Base-by-base conservation (phyloP, 768 basidiomycete genomes). In the Psilocybe tampanensis region DNA sequence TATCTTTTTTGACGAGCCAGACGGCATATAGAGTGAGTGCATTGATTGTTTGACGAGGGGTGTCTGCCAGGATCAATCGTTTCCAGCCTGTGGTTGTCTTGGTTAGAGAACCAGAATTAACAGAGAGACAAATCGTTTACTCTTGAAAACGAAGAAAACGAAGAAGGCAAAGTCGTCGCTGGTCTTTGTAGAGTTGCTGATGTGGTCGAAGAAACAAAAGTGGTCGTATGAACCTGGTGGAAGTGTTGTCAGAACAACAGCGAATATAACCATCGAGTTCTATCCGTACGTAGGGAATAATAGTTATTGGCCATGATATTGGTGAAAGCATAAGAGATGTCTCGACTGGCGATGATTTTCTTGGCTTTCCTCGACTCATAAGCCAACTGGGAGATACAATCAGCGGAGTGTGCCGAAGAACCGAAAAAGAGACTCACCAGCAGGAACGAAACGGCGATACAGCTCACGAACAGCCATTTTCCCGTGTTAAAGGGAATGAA, bases 101-200 rank as follows among this genome's bases (percentile, higher is more conserved):
- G 22, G 17, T 22, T 56, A 22, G 23, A n/a, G n/a, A 36, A 29
- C 39, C 43, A 52, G 26, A 34, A 39, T 22, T 34, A 15, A 41
- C 26, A 22, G 47, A 18, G 19, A 19, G 8, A 47, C 11, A 47
- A 15, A 17, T 44, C 18, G 77, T 86, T 52, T 59, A 92, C 96
- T 96, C 81, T 99, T 99, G 84, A 99, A 98, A 0, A 90, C 91
- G 75, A 99, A 99, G 85, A 98, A 99, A 68, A 98, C 85, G 74
- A 97, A 99, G 81, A 98, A 98, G 32, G 96, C 95, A 73, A 99
- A 95, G 68, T 97, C 94, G 69, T 99, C 97, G 72, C 90, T 95
- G 60, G 86, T 87, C 81, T 96, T 98, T 26, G 94, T 95, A 23
- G 97, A 98, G 68, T 92, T 89, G 68, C 87, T 88, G 73, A 99